Evolutionary conservation across 129 eudicot species (phyloP).

Genomic region (Flaveria robusta): DNA sequence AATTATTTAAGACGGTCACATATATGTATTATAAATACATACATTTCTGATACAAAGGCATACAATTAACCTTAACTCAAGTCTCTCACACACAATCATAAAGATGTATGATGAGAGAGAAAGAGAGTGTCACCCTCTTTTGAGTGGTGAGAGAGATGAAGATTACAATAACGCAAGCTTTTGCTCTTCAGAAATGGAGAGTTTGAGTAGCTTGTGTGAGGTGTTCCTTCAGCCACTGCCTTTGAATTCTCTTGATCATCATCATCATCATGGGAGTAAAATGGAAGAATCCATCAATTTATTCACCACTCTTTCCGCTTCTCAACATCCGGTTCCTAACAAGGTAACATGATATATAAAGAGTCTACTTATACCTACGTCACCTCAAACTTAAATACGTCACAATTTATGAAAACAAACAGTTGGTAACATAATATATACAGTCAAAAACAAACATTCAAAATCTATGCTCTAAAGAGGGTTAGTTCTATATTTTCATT

Average conservation of each 20-base stretch:
- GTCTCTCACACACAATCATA: neutral
- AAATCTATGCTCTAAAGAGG: no score
- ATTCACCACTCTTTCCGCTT: constrained; percentile 59
- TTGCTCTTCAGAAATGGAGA: constrained; percentile 50
- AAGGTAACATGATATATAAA: constrained; percentile 44
- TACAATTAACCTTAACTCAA: neutral
- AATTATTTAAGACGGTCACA: neutral
- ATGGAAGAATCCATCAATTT: constrained; percentile 24
- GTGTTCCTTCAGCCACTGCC: constrained; percentile 58
- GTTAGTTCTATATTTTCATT: no score
- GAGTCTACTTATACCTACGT: no score
- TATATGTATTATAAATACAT: neutral
- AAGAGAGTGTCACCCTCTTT: constrained; percentile 50
- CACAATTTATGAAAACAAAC: neutral
- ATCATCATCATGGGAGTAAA: constrained; percentile 16
- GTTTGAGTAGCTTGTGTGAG: constrained; percentile 60
- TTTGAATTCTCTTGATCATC: constrained; percentile 17
- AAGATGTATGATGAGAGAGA: constrained; percentile 33
- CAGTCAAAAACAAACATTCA: no score
- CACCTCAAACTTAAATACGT: neutral
- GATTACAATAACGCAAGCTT: constrained; percentile 44
- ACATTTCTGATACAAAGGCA: neutral
- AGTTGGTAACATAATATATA: no score
- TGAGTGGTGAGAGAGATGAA: constrained; percentile 56
- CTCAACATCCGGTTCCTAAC: constrained; percentile 63